Evolutionary conservation across 495 filamentous ascomycete genomes (phyloP).

Genomic region (Cercophora scortea): DNA sequence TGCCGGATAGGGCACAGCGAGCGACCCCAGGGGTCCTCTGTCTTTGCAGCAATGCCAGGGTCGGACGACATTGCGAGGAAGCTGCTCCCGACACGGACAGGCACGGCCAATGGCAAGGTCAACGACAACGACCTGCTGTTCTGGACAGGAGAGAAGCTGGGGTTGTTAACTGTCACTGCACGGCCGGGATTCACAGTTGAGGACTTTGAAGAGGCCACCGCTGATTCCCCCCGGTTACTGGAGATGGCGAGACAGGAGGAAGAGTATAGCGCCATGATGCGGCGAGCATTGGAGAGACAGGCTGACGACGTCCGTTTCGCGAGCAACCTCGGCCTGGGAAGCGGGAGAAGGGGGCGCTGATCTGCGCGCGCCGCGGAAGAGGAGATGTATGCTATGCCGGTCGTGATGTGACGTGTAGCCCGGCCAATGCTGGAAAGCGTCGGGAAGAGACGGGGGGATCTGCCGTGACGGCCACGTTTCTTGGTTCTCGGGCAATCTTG

Average conservation of each 20-base stretch:
- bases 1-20: conserved; percentile 58
- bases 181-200: conserved; percentile 36
- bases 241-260: conserved; percentile 34
- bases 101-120: conserved; percentile 16
- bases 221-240: conserved; percentile 34
- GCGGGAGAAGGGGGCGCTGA: conserved; percentile 6
- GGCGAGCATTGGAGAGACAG: conserved; percentile 66
- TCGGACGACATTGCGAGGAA: conserved; percentile 64
- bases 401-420: too few species aligned
- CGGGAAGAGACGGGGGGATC: not conserved
- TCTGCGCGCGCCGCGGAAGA: not conserved
- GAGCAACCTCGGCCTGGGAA: conserved; percentile 53
- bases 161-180: conserved; percentile 56
- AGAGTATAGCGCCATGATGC: conserved; percentile 62
- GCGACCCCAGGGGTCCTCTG: conserved; percentile 23
- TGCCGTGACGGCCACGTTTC: not conserved
- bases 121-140: conserved; percentile 61
- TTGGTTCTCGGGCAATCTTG: not conserved
- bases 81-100: conserved; percentile 53
- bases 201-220: conserved; percentile 37
- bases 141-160: conserved; percentile 77
- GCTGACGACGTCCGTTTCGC: conserved; percentile 78
- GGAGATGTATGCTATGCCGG: not conserved
- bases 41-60: conserved; percentile 42
- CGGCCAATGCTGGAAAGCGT: too few species aligned